Evolutionary conservation across 805 yeast genomes (phyloP).

Genomic region (Monosporozyma aquatica): DNA sequence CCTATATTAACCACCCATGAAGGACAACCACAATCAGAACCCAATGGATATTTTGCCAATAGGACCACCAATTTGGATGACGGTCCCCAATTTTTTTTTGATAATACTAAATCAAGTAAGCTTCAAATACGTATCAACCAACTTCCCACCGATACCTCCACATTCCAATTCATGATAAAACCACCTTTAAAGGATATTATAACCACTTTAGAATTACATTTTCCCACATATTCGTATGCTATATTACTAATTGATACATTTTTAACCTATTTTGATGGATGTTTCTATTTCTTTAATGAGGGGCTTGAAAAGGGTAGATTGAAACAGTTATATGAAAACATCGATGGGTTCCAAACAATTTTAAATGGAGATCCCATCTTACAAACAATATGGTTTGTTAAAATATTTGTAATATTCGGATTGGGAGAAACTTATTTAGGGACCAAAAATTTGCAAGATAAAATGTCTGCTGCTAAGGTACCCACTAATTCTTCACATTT

Average conservation of each 20-base stretch:
- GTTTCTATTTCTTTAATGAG: slow-evolving; percentile 77
- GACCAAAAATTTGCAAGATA: slow-evolving; percentile 34
- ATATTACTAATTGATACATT: slow-evolving; percentile 67
- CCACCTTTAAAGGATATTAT: not conserved
- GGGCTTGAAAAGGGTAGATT: slow-evolving; percentile 64
- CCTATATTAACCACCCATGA: too few relatives aligned
- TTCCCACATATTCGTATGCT: slow-evolving; percentile 72
- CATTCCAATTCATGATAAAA: not conserved
- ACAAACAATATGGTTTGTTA: slow-evolving; percentile 77
- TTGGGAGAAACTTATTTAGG: slow-evolving; percentile 79
- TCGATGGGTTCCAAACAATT: slow-evolving; percentile 11
- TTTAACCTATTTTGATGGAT: slow-evolving; percentile 72
- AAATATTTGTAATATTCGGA: slow-evolving; percentile 62
- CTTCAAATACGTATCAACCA: not conserved
- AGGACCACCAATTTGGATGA: too few relatives aligned
- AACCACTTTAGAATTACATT: slow-evolving; percentile 5
- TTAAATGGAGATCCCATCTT: slow-evolving; percentile 41
- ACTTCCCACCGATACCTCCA: not conserved
- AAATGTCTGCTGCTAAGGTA: not conserved
- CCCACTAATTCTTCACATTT: too few relatives aligned
- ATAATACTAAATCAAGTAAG: not conserved
- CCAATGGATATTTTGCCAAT: not conserved
- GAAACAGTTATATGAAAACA: slow-evolving; percentile 44
- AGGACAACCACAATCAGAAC: not conserved
- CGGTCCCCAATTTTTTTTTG: too few relatives aligned